Base-by-base conservation (phyloP, 208 protist genomes). In the Trypanosoma melophagium region DNA sequence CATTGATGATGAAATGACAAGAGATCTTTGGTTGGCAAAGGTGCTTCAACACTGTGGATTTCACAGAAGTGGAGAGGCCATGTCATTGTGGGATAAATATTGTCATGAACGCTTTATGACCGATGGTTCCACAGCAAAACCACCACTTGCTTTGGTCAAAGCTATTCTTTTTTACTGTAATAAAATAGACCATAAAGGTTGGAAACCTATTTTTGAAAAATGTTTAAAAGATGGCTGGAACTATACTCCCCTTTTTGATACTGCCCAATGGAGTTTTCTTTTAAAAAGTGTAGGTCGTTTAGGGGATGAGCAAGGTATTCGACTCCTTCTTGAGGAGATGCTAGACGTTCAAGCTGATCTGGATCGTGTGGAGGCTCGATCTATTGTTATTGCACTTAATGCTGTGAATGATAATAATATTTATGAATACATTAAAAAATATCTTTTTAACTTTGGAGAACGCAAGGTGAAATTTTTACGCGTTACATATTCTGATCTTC, bases 361-460 rank as follows among this genome's bases (percentile, higher is more conserved):
- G 2, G 88, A 94, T 77, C 87, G 85, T 52, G 75, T 96, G 16
- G 82, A 92, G 67, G 78, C 88, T 5, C 79, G 86, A 42, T 90
- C 86, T 24, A 60, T 93, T 25, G 81, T 93, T 16, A 80, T 91
- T 65, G 91, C 88, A 13, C 69, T 96, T 45, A 96, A 96, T 57
- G 78, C 82, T 13, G 77, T 96, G 21, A 80, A 62, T 28, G 78
- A 91, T 61, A 84, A 86, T 58, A 66, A 74, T 45, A 76, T 84
- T 40, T 96, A 96, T 74, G 91, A 93, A 60, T 93, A 85, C 65
- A 63, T 93, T 28, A 96, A 96, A 69, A 84, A 84, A 66, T 94
- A 85, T 67, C 74, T 96, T 13, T 93, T 94, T 74, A 78, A 94
- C 69, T 86, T 96, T 81, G 81, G 88, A 16, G 89, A 94, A 64